Evolutionary conservation across 1,139 yeast genomes (phyloP).

Genomic region (Lodderomyces parapsilosis): DNA sequence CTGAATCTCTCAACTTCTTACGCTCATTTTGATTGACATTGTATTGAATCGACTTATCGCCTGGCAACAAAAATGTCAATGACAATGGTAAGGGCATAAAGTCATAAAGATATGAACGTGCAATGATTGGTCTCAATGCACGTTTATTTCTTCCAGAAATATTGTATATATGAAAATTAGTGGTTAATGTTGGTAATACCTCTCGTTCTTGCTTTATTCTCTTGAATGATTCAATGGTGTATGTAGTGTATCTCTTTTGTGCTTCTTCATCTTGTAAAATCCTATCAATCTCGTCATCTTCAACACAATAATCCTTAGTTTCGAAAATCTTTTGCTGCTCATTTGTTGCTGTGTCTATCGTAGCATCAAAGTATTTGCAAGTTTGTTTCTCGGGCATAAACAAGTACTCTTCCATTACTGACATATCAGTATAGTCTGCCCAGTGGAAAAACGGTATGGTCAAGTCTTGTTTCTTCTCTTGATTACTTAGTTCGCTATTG

Average conservation of each 20-base stretch:
- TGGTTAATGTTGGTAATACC: not conserved
- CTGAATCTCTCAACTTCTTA: constrained; percentile 14
- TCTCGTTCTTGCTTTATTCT: not conserved
- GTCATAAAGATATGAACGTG: constrained; percentile 40
- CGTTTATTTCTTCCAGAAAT: constrained; percentile 33
- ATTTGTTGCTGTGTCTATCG: constrained; percentile 18
- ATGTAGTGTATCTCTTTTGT: not conserved
- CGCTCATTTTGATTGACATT: constrained; percentile 17
- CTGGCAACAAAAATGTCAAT: constrained; percentile 31
- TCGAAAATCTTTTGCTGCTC: constrained; percentile 18
- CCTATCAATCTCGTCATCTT: constrained; percentile 23
- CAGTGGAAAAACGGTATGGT: constrained; percentile 34
- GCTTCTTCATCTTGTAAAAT: constrained; percentile 4
- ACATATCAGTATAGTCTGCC: constrained; percentile 35
- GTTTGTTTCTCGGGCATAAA: constrained; percentile 16
- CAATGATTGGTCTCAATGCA: constrained; percentile 27
- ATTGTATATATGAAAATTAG: constrained; percentile 33
- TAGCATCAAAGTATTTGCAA: constrained; percentile 25
- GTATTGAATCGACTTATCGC: constrained; percentile 18
- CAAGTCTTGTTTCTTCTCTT: not conserved
- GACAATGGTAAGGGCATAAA: constrained; percentile 46
- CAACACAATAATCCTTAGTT: constrained; percentile 26
- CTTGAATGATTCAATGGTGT: not conserved
- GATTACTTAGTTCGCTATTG: constrained; percentile 6
- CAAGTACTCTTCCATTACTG: constrained; percentile 22